Base-by-base conservation (phyloP, 345 rosid species). In the Eutrema heterophyllum region DNA sequence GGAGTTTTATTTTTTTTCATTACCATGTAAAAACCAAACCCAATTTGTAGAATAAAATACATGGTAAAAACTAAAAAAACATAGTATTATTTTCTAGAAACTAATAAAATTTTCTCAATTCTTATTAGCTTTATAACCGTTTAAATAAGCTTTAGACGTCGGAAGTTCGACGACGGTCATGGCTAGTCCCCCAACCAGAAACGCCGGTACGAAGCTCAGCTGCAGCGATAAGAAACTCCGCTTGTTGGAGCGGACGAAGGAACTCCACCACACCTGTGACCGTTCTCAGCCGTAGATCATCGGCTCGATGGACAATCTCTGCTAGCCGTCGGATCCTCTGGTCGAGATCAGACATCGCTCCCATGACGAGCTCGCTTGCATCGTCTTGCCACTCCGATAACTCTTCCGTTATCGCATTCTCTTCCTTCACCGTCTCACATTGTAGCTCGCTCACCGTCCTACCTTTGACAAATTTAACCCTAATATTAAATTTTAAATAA, bases 391-490 rank as follows among this genome's bases (percentile, higher is more conserved):
- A 93, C 68, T 84, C 88, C 0, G 92, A 80, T 14, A 89, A 56
- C 75, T 91, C 90, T 13, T 82, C 88, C 0, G 91, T 89, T 40
- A 91, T 84, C 0, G 72, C 84, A 50, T 93, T 93, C 88, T 93
- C 98, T 72, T 89, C 94, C 32, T 78, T 84, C 79, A 89, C 98
- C 11, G 97, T 87, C 76, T 89, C 90, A 48, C 98, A 91, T 70
- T 93, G 98, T 51, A 93, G 64, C 84, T 89, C 96, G 7, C 92
- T 93, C 72, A 91, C 94, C 50, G 81, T 77, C 88, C 98, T 93
- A 83, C 51, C 67, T 29, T 68, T 58, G 32, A 54, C 45, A 59
- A 78, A 72, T 77, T 27, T 50, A 69, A 63, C 5, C 71, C 75
- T 70, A 69, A 27, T 70, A 76, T 69, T 76, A 76, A 74, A 14